Percentiles rank a stretch among this genome's conserved stretches.
Evolutionary conservation across 169 alveolate genomes (phyloP).

Genomic region (Plasmodium inui): DNA sequence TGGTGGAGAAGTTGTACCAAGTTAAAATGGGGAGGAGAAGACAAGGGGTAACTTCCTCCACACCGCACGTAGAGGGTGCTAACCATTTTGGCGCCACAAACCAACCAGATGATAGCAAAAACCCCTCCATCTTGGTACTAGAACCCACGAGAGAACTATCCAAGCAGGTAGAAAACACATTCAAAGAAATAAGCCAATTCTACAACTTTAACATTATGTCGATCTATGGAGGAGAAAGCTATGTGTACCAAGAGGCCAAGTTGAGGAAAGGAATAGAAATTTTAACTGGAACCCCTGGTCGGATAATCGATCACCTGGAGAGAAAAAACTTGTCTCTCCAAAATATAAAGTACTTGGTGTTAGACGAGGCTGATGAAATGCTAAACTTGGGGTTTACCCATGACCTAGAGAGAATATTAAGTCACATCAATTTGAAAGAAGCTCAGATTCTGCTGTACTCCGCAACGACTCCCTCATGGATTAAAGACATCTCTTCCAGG

Average conservation of each 20-base stretch:
- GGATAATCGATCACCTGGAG: conserved; percentile 95
- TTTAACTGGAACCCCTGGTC: conserved; percentile 98
- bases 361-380: conserved; percentile 99
- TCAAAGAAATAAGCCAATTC: conserved; percentile 79
- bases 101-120: conserved; percentile 35
- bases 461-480: conserved; percentile 89
- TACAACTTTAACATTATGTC: conserved; percentile 83
- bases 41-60: not conserved
- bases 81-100: not conserved
- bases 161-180: conserved; percentile 87
- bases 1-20: conserved; percentile 77
- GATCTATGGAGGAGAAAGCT: conserved; percentile 93
- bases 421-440: conserved; percentile 75
- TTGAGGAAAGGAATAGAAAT: conserved; percentile 94
- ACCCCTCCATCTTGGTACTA: conserved; percentile 85
- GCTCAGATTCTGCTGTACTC: conserved; percentile 85
- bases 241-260: conserved; percentile 91
- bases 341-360: conserved; percentile 85
- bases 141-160: conserved; percentile 93
- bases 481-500: conserved; percentile 83
- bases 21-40: not conserved
- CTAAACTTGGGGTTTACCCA: conserved; percentile 97
- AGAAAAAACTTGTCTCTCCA: conserved; percentile 92
- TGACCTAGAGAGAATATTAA: conserved; percentile 92
- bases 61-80: not conserved